Conservation (phyloP, 257 asterid genomes). For the Solanum chiquidenum region DNA sequence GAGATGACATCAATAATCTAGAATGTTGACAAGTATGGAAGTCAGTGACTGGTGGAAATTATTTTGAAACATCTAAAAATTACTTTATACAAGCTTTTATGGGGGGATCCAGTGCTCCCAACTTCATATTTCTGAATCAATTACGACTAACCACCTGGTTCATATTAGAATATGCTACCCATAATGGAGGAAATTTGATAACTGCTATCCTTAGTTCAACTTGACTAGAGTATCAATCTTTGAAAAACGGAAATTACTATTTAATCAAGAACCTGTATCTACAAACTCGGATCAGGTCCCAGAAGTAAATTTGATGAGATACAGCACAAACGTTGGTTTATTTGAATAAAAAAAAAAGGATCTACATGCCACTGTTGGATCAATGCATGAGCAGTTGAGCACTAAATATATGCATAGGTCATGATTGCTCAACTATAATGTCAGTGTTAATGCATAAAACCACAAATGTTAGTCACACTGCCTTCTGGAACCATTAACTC, state of each 20-base stretch:
- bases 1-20: conserved; percentile 48
- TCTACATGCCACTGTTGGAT: neutral
- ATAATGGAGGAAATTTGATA: neutral
- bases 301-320: neutral
- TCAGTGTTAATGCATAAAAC: neutral
- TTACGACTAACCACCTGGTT: neutral
- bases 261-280: neutral
- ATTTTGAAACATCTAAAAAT: neutral
- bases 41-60: neutral
- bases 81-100: neutral
- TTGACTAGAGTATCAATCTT: neutral
- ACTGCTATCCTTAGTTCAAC: neutral
- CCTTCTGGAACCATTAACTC: neutral
- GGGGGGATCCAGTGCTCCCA: neutral
- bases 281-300: neutral
- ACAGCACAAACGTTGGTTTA: neutral
- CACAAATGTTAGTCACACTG: neutral
- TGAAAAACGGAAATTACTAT: neutral
- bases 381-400: neutral
- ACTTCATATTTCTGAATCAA: neutral
- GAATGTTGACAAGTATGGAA: neutral
- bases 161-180: neutral
- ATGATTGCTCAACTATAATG: neutral
- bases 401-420: neutral
- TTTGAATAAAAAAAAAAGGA: neutral